Conservation (phyloP, 2,329 filamentous ascomycete genomes). For the Aspergillus quadrilineatus region DNA sequence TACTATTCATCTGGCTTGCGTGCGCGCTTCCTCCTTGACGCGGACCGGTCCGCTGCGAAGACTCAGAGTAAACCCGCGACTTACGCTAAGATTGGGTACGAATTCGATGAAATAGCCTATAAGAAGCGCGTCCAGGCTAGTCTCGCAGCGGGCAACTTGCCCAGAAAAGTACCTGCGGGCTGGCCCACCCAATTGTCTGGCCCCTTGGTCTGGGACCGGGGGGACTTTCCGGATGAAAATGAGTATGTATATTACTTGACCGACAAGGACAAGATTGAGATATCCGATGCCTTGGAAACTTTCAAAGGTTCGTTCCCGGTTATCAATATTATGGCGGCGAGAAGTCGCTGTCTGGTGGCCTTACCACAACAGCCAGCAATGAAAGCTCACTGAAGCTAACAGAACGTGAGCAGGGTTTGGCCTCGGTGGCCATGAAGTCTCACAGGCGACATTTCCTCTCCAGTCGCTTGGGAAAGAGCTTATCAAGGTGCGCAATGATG, state of each 20-base stretch:
- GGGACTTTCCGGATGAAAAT: conserved; percentile 9
- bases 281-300: conserved; percentile 7
- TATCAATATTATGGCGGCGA: background rate
- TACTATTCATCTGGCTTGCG: conserved; percentile 16
- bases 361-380: background rate
- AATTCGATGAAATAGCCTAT: conserved; percentile 14
- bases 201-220: conserved; percentile 10
- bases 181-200: conserved; percentile 15
- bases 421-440: conserved; percentile 13
- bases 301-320: conserved; percentile 12
- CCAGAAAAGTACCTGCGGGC: conserved; percentile 10
- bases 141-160: conserved; percentile 10
- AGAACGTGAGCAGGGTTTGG: conserved; percentile 6
- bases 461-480: conserved; percentile 7
- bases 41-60: conserved; percentile 11
- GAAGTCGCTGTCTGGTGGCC: background rate
- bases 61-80: background rate
- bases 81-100: conserved; percentile 16
- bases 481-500: conserved; percentile 10
- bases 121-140: conserved; percentile 15
- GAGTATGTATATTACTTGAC: conserved; percentile 17
- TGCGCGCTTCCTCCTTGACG: conserved; percentile 13
- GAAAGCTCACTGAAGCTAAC: background rate
- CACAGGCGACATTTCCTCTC: conserved; percentile 11
- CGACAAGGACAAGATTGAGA: conserved; percentile 12